Conservation (phyloP, 768 basidiomycete genomes). For the Serendipita sp. region DNA sequence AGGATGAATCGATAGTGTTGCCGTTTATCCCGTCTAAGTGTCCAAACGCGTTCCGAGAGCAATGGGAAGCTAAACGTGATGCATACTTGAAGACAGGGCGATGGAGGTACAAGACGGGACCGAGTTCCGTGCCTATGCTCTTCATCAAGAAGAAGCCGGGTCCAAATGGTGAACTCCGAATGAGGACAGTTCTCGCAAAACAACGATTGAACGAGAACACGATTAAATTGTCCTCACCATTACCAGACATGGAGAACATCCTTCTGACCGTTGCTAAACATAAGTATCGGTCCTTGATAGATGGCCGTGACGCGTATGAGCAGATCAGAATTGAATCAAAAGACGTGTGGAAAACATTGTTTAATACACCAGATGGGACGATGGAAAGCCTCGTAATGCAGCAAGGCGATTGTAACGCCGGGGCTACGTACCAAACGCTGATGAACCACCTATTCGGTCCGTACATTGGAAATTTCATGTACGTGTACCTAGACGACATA, state of each 20-base stretch:
- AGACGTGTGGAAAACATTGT: conserved; percentile 16
- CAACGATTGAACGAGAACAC: conserved; percentile 21
- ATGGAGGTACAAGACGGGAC: conserved; percentile 18
- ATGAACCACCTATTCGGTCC: conserved; percentile 27
- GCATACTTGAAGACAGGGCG: conserved; percentile 18
- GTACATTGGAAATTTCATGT: conserved; percentile 20
- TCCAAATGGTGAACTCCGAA: conserved; percentile 9
- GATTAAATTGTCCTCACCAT: conserved; percentile 14
- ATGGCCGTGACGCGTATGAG: conserved; percentile 21
- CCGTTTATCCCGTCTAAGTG: conserved; percentile 4
- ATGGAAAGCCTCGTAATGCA: conserved; percentile 29
- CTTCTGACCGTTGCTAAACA: conserved; percentile 13
- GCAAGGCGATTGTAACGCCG: conserved; percentile 19
- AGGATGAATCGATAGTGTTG: neutral
- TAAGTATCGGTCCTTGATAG: conserved; percentile 15
- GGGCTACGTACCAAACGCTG: conserved; percentile 27
- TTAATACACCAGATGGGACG: conserved; percentile 27
- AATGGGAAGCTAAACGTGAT: conserved; percentile 10
- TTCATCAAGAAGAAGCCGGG: conserved; percentile 18
- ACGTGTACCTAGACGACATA: conserved; percentile 23
- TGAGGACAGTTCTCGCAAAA: conserved; percentile 16
- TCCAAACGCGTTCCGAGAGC: neutral
- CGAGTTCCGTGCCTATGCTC: conserved; percentile 21
- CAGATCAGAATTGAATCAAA: conserved; percentile 15
- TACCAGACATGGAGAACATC: conserved; percentile 19